Base-by-base conservation (phyloP, 306 rosid species). In the Cicer pinnatifidum region DNA sequence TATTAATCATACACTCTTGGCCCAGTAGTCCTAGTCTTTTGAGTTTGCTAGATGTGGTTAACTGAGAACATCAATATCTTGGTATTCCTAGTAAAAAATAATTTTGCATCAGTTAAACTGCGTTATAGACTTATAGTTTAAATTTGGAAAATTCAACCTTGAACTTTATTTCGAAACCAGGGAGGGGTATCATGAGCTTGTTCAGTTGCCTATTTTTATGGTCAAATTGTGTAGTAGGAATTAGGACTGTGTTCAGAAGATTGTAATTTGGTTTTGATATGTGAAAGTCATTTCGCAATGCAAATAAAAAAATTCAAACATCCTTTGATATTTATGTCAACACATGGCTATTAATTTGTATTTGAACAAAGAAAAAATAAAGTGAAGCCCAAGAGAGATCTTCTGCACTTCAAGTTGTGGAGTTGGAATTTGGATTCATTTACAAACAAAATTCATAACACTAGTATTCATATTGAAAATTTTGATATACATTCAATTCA, bases 401-500 rank as follows among this genome's bases (percentile, higher is more conserved):
- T 43, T 44, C 0, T 40, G 37, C 13, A 40, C 15, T 16, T 17
- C 40, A 33, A 8, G 61, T 51, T 47, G 64, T 44, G 35, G 35
- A 28, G 35, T 28, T 28, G 33, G 59, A 9, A 17, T 53, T 17
- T 53, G 81, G 12, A 59, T 75, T 45, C 40, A 44, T 81, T 45
- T 23, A 46, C 8, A 20, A 11, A 48, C 60, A 81, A 65, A 71
- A 71, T n/a, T 69, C 65, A 20, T 64, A 1, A 1, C 20, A 9
- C 20, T n/a, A 19, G 50, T 28, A 20, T 46, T 48, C 53, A n/a
- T 35, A 51, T n/a, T 44, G 48, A 60, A 60, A 67, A 43, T 43
- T 73, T 23, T 39, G 48, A 73, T 67, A 61, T 73, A 53, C 61
- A 52, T 59, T 59, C 6, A 74, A 44, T 41, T 50, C 6, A 68